A percentile compares a stretch with the other conserved stretches of the same genome.
Conservation (phyloP, 768 basidiomycete species). For the Lentinula guzmanii region DNA sequence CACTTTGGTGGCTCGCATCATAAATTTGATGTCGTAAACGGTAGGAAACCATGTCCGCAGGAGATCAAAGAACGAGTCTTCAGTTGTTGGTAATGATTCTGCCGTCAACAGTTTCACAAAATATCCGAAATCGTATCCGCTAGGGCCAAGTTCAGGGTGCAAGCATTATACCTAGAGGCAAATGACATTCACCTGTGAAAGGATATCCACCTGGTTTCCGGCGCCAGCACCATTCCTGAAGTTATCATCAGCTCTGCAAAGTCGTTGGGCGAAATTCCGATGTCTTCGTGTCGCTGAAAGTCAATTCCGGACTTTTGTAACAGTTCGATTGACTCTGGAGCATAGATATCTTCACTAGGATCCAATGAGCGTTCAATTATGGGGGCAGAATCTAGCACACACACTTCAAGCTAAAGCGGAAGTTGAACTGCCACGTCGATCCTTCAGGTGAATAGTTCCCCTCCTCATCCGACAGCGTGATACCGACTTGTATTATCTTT, state of each 20-base stretch:
- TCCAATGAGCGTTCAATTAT: conserved; percentile 10
- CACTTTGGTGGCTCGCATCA: conserved; percentile 85
- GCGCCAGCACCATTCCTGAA: conserved; percentile 83
- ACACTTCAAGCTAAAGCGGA: conserved; percentile 85
- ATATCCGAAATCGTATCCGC: conserved; percentile 99
- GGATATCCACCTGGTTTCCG: conserved; percentile 93
- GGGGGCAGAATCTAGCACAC: conserved; percentile 19
- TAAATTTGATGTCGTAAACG: conserved; percentile 96
- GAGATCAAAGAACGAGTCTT: conserved; percentile 86
- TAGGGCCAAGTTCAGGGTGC: conserved; percentile 23
- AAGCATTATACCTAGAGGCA: not conserved
- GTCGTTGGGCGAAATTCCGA: conserved; percentile 88
- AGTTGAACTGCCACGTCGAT: conserved; percentile 99
- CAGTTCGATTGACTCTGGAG: conserved; percentile 94
- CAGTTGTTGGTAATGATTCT: conserved; percentile 79
- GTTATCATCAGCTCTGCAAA: conserved; percentile 98
- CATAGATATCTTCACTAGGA: conserved; percentile 93
- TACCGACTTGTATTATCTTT: conserved; percentile 95
- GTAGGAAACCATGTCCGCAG: conserved; percentile 91
- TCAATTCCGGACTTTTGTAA: conserved; percentile 95
- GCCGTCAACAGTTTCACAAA: conserved; percentile 90
- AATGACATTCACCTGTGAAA: conserved; percentile 74
- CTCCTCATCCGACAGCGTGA: conserved; percentile 91
- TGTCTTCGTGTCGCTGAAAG: conserved; percentile 87
- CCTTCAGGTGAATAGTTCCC: conserved; percentile 87